These are phyloP conservation scores for Populus hybrid DNA, from an alignment of 441 rosid species.

Conservation along the genomic window DNA sequence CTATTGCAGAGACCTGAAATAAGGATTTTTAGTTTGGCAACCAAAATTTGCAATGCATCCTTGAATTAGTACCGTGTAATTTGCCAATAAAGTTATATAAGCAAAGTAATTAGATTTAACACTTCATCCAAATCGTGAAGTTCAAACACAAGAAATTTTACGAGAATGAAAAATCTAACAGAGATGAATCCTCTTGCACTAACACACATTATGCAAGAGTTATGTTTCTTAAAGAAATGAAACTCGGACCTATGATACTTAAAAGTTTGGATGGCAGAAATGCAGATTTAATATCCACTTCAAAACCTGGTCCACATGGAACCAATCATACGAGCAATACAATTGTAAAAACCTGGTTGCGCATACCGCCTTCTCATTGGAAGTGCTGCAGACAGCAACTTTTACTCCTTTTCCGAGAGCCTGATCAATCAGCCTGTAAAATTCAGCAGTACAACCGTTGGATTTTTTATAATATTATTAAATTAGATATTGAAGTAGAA, in stretches of 20 bases:
- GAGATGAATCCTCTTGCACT: constrained; percentile 2
- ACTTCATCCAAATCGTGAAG: background rate
- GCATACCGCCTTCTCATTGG: constrained; percentile 99
- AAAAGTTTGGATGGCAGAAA: background rate
- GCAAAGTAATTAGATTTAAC: background rate
- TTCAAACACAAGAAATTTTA: background rate
- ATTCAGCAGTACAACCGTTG: background rate
- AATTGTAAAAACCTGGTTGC: constrained; percentile 53
- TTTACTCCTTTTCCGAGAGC: constrained; percentile 74
- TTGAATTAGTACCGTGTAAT: background rate
- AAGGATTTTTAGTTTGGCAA: constrained; percentile 4
- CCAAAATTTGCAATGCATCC: constrained; percentile 10
- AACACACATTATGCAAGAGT: background rate
- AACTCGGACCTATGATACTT: background rate
- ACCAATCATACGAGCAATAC: constrained; percentile 23
- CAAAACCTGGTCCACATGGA: constrained; percentile 2
- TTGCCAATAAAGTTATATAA: background rate
- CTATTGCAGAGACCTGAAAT: constrained; percentile 87
- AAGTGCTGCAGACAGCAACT: constrained; percentile 96
- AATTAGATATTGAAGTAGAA: background rate
- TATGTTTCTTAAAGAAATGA: constrained; percentile 11
- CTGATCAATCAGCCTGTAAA: constrained; percentile 79
- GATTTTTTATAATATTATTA: background rate
- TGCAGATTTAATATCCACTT: background rate
- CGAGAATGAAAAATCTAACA: background rate